phyloP scores from a whole-genome alignment of 1,284 basidiomycete genomes.

The Rhizoctonia solani region DNA sequence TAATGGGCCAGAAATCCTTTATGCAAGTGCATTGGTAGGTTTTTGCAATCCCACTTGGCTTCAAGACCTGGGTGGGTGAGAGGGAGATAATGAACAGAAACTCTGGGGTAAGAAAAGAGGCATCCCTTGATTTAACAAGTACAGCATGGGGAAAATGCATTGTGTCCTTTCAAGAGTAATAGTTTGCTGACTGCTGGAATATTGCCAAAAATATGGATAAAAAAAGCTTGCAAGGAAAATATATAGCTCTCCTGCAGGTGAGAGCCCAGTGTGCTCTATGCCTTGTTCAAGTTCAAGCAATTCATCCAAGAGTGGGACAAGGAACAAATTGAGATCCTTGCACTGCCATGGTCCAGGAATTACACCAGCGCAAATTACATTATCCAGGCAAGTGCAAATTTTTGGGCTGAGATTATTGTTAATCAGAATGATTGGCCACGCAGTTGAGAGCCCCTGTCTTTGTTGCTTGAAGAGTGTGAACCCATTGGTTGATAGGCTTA shows the following conservation, averaged over 20 bases:
- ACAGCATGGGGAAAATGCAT: constrained; percentile 44
- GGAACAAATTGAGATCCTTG: constrained; percentile 45
- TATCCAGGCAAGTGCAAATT: background rate
- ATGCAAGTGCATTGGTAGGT: constrained; percentile 15
- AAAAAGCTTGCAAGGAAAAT: constrained; percentile 40
- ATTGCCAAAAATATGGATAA: constrained; percentile 41
- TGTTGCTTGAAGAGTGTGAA: constrained; percentile 43
- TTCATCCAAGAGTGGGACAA: constrained; percentile 45
- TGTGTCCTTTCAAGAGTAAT: constrained; percentile 45
- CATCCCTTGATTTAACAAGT: constrained; percentile 44
- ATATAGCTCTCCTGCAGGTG: constrained; percentile 34
- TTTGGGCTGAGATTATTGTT: constrained; percentile 24
- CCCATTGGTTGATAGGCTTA: constrained; percentile 44
- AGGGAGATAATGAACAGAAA: constrained; percentile 22
- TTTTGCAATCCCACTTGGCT: background rate
- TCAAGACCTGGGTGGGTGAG: background rate
- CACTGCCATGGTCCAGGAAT: constrained; percentile 48
- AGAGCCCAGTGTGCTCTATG: constrained; percentile 42
- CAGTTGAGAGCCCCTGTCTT: constrained; percentile 39
- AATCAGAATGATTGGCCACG: constrained; percentile 25
- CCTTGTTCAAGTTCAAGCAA: constrained; percentile 43
- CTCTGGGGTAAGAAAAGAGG: background rate
- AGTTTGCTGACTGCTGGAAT: constrained; percentile 44
- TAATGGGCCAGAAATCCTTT: constrained; percentile 40
- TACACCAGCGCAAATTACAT: constrained; percentile 42